Evolutionary conservation across 805 yeast genomes (phyloP), one percentile per base, ranked within the genome.

Genomic region (Candida ficus): DNA sequence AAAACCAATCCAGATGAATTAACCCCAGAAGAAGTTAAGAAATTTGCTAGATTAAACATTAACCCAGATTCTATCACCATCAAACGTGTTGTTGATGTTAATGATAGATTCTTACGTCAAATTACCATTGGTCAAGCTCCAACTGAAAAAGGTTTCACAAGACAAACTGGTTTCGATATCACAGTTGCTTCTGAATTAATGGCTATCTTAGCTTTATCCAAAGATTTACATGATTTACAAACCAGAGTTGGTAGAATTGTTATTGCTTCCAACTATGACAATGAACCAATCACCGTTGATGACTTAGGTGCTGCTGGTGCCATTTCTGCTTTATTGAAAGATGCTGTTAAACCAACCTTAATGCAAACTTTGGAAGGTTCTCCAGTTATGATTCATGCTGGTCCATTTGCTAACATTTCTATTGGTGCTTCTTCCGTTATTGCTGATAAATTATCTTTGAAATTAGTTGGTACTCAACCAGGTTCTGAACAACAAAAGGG

Each of bases 111-210:
- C 65, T 71, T 91, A 41, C 79, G 98, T 63, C 90, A 85, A 47
- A 75, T 91, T 54, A 87, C 96, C 22, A 73, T 90, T 53, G 97
- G 97, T 34, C 77, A 85, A 64, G 96, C 95, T 22, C 83, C 93
- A 55, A 90, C 95, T 33, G 98, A 91, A 66, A 89, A 87, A 70
- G 95, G 90, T 45, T 76, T 78, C 43, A 78, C 83, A 19, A 80
- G 98, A 58, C 73, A 76, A 47, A 80, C 96, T 16, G 98, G 98
- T 12, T 89, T 91, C 65, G 98, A 91, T 61, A 90, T 91, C 60
- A 83, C 97, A 12, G 98, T 91, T 48, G 98, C 98, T 9, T 81
- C 91, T 25, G 98, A 91, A 68, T 76, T 89, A 51, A 91, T 91
- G 98, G 97, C 98, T 18, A 86, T 91, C 43, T 71, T 91, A 50